Conservation (phyloP, 2,329 filamentous ascomycete species). For the Aspergillus aculeatus region DNA sequence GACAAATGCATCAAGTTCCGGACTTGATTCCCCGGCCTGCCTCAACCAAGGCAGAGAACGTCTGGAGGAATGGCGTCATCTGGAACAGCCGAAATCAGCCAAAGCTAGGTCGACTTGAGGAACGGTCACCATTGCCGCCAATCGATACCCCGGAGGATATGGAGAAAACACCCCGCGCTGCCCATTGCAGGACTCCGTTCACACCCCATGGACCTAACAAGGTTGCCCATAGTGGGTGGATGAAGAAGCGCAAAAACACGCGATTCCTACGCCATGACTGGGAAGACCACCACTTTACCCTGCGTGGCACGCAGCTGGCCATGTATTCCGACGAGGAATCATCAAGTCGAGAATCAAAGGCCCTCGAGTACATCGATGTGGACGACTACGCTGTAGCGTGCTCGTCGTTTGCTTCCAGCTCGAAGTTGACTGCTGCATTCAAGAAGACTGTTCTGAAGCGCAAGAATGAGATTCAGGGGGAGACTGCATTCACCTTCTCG, state of each 20-base stretch:
- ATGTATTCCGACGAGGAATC: slow-evolving; percentile 28
- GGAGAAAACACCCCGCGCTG: slow-evolving; percentile 19
- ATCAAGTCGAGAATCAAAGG: slow-evolving; percentile 21
- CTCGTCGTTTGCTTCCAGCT: slow-evolving; percentile 69
- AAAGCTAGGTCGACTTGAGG: slow-evolving; percentile 30
- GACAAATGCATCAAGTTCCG: slow-evolving; percentile 28
- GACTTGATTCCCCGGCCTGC: slow-evolving; percentile 49
- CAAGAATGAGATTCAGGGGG: slow-evolving; percentile 26
- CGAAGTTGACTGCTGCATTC: slow-evolving; percentile 84
- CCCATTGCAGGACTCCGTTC: slow-evolving; percentile 19
- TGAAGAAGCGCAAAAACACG: slow-evolving; percentile 50
- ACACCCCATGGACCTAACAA: not conserved
- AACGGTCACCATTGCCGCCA: slow-evolving; percentile 23
- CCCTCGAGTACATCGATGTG: slow-evolving; percentile 79
- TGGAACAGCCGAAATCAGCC: slow-evolving; percentile 11
- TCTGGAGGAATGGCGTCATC: slow-evolving; percentile 25
- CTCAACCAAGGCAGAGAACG: slow-evolving; percentile 44
- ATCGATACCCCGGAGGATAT: slow-evolving; percentile 36
- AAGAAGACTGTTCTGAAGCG: slow-evolving; percentile 57
- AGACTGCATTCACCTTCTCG: slow-evolving; percentile 43
- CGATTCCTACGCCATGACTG: slow-evolving; percentile 88
- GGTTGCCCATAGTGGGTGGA: slow-evolving; percentile 64
- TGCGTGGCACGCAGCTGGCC: slow-evolving; percentile 67
- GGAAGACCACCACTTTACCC: slow-evolving; percentile 84
- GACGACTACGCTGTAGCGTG: slow-evolving; percentile 53